Evolutionary conservation across 2,329 filamentous ascomycete species (phyloP).

Genomic region (Colletotrichum somersetense): DNA sequence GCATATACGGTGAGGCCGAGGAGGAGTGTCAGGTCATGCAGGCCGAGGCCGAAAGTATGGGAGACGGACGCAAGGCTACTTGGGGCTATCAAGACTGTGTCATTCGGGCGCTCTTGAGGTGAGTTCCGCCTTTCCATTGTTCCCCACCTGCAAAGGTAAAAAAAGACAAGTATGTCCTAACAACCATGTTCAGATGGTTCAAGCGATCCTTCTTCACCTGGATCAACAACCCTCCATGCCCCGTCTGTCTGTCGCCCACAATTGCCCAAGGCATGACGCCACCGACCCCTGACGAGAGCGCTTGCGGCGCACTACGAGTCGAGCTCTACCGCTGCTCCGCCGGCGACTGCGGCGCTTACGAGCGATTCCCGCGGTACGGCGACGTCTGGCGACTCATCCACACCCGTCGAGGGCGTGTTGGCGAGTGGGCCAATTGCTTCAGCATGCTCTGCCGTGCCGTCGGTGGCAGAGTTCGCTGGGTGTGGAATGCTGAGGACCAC

Average conservation of each 20-base stretch:
- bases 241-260: slow-evolving; percentile 84
- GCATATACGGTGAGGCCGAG: slow-evolving; percentile 93
- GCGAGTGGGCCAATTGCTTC: slow-evolving; percentile 99
- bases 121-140: slow-evolving; percentile 3
- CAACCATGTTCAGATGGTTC: slow-evolving; percentile 78
- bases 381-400: slow-evolving; percentile 95
- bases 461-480: slow-evolving; percentile 91
- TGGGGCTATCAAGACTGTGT: slow-evolving; percentile 99
- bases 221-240: slow-evolving; percentile 94
- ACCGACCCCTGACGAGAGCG: slow-evolving; percentile 89
- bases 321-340: slow-evolving; percentile 92
- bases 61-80: slow-evolving; percentile 81
- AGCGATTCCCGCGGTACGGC: slow-evolving; percentile 93
- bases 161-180: slow-evolving; percentile 18
- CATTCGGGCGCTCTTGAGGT: slow-evolving; percentile 84
- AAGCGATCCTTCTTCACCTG: slow-evolving; percentile 94
- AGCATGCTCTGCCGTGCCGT: slow-evolving; percentile 97
- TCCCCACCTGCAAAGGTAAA: not conserved
- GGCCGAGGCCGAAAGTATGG: slow-evolving; percentile 89
- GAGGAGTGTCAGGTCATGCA: slow-evolving; percentile 91
- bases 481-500: slow-evolving; percentile 98
- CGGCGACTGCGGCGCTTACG: slow-evolving; percentile 79
- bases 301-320: slow-evolving; percentile 86
- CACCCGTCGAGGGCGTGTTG: slow-evolving; percentile 85
- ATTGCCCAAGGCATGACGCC: slow-evolving; percentile 85